phyloP scores from a whole-genome alignment of 495 filamentous ascomycete species.

The Neurospora tetraspora region DNA sequence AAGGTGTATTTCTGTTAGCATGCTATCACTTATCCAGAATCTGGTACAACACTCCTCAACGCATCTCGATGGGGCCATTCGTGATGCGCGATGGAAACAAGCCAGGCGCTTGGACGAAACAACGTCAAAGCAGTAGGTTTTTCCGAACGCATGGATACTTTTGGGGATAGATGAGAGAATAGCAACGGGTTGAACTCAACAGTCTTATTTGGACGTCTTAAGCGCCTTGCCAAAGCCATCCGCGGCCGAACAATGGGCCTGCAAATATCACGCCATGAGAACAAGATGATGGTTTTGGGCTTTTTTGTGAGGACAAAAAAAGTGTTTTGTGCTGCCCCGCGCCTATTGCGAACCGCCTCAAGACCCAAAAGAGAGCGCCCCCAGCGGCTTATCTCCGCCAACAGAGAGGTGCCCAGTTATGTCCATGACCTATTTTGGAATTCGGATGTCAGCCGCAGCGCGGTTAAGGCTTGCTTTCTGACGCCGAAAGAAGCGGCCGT shows the following conservation, averaged over 20 bases:
- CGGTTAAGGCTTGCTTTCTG: background rate
- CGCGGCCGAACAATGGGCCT: background rate
- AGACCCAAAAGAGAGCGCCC: background rate
- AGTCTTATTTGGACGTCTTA: background rate
- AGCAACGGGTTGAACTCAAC: background rate
- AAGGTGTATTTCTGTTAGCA: background rate
- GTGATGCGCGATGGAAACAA: background rate
- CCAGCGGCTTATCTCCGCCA: background rate
- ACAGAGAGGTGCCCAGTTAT: background rate
- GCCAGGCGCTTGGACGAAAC: background rate
- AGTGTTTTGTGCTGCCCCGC: background rate
- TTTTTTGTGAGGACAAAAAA: background rate
- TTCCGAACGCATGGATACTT: background rate
- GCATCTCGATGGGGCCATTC: background rate
- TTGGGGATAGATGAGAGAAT: background rate
- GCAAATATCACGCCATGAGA: background rate
- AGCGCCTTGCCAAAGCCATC: background rate
- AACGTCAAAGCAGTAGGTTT: background rate
- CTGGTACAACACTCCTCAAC: background rate
- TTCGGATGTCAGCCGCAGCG: background rate
- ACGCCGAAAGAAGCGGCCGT: background rate
- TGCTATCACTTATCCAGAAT: background rate
- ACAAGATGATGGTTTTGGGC: background rate
- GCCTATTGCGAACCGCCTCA: background rate
- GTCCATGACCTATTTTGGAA: background rate